Conservation (phyloP, 1,284 basidiomycete genomes). For the Thecaphora frezii region DNA sequence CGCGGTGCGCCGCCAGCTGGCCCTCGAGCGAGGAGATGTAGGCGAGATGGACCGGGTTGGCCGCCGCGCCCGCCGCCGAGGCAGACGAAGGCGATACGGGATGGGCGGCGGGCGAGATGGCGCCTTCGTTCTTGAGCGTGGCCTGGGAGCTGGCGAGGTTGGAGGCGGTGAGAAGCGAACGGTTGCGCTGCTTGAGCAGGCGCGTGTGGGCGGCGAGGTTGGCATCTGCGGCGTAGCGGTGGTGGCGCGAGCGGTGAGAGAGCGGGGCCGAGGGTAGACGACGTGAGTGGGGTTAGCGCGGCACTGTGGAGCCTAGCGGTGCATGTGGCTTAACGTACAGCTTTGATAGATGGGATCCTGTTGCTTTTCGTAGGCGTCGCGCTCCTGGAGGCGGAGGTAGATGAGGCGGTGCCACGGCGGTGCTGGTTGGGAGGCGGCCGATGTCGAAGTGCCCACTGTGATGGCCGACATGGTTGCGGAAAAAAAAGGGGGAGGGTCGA, state of each 20-base stretch:
- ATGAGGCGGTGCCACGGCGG: constrained; percentile 43
- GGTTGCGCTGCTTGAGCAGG: constrained; percentile 36
- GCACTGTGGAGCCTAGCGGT: too few relatives aligned
- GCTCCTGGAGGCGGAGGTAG: constrained; percentile 37
- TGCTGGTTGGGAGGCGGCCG: constrained; percentile 3
- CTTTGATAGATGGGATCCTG: constrained; percentile 34
- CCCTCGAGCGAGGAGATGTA: constrained; percentile 88
- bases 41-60: constrained; percentile 77
- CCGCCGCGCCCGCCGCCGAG: not conserved
- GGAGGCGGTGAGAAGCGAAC: constrained; percentile 29
- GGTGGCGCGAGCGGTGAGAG: not conserved
- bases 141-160: not conserved
- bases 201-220: constrained; percentile 34
- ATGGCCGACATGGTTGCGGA: not conserved
- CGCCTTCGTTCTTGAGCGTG: constrained; percentile 3
- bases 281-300: too few relatives aligned
- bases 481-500: too few relatives aligned
- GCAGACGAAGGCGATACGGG: constrained; percentile 6
- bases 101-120: constrained; percentile 7
- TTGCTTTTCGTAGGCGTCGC: constrained; percentile 41
- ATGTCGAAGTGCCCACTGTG: not conserved
- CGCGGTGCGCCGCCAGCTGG: constrained; percentile 83
- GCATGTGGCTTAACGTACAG: constrained; percentile 22
- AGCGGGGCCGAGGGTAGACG: not conserved
- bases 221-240: constrained; percentile 16